Percentiles rank a stretch among this genome's conserved stretches.
These are phyloP conservation scores for Penicillium lagena DNA, from an alignment of 495 filamentous ascomycete species.

Conservation along the genomic window DNA sequence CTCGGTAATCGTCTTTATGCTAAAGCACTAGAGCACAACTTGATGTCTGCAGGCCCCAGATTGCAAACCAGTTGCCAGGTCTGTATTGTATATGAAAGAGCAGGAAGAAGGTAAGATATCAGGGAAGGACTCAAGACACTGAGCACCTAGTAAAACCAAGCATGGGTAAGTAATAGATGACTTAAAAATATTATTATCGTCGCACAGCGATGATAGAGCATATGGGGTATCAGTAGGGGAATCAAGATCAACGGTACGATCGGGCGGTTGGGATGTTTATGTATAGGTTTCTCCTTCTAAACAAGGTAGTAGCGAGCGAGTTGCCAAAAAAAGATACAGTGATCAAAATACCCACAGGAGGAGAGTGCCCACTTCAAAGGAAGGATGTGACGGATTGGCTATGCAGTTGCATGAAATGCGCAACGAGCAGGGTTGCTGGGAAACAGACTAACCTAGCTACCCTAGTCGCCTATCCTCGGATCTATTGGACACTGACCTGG, in stretches of 20 bases:
- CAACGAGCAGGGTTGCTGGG: neutral
- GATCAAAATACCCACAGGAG: neutral
- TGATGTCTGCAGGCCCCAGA: too few species aligned
- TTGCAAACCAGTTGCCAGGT: too few species aligned
- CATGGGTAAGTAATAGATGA: neutral
- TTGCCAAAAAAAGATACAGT: neutral
- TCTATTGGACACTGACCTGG: too few species aligned
- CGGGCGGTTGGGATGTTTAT: neutral
- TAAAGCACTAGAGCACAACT: too few species aligned
- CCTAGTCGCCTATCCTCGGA: neutral
- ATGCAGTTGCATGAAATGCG: slow-evolving; percentile 1
- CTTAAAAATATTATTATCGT: neutral
- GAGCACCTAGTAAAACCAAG: neutral
- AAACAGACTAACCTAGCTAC: neutral
- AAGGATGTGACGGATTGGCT: slow-evolving; percentile 3
- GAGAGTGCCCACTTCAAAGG: neutral
- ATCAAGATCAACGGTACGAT: neutral
- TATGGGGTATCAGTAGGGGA: neutral
- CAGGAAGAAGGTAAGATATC: too few species aligned
- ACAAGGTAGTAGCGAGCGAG: neutral
- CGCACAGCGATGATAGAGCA: neutral
- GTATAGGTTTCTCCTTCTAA: neutral
- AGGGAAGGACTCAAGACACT: too few species aligned
- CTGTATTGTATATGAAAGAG: too few species aligned
- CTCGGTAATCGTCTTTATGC: too few species aligned